Percentiles rank a stretch among this genome's conserved stretches.
Conservation (phyloP, 176 grass and related monocot genomes). For the Ampelocalamus luodianensis region DNA sequence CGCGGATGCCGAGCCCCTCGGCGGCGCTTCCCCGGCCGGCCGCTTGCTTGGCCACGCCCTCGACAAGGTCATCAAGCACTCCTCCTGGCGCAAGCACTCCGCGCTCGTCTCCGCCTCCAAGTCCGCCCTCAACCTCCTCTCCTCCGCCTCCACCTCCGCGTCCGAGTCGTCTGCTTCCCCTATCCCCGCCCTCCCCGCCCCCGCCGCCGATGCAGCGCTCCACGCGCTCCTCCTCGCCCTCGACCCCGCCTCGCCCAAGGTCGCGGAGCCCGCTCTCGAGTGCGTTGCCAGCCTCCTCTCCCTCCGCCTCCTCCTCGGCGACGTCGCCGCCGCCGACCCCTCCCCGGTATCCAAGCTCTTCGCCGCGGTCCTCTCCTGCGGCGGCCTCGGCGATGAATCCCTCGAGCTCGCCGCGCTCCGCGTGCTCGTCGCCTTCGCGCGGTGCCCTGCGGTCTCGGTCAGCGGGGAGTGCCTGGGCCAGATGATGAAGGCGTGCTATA, state of each 20-base stretch:
- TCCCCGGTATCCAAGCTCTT: slow-evolving; percentile 62
- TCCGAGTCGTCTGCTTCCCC: slow-evolving; percentile 25
- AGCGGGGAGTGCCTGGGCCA: slow-evolving; percentile 74
- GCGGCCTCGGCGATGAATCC: slow-evolving; percentile 65
- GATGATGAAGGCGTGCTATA: slow-evolving; percentile 81
- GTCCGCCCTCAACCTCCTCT: slow-evolving; percentile 79
- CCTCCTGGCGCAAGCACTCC: slow-evolving; percentile 84
- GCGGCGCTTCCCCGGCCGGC: slow-evolving; percentile 54
- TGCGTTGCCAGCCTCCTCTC: slow-evolving; percentile 75
- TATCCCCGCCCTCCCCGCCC: slow-evolving; percentile 43
- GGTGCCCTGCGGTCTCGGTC: slow-evolving; percentile 60
- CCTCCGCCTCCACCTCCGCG: slow-evolving; percentile 35
- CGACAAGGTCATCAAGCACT: slow-evolving; percentile 99
- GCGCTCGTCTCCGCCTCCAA: slow-evolving; percentile 84
- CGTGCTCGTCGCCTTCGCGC: slow-evolving; percentile 76
- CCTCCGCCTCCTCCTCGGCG: slow-evolving; percentile 62
- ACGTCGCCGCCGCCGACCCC: slow-evolving; percentile 52
- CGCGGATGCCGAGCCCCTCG: slow-evolving; percentile 39
- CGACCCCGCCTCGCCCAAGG: slow-evolving; percentile 77
- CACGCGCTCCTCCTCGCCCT: slow-evolving; percentile 67
- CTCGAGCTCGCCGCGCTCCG: slow-evolving; percentile 77
- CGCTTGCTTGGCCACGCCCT: slow-evolving; percentile 77
- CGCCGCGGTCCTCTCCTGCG: slow-evolving; percentile 51
- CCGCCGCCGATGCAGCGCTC: slow-evolving; percentile 53
- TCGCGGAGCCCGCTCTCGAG: slow-evolving; percentile 76